Evolutionary conservation across 768 basidiomycete genomes (phyloP), one percentile per base, ranked within the genome.

Genomic region (Calvatia gigantea): DNA sequence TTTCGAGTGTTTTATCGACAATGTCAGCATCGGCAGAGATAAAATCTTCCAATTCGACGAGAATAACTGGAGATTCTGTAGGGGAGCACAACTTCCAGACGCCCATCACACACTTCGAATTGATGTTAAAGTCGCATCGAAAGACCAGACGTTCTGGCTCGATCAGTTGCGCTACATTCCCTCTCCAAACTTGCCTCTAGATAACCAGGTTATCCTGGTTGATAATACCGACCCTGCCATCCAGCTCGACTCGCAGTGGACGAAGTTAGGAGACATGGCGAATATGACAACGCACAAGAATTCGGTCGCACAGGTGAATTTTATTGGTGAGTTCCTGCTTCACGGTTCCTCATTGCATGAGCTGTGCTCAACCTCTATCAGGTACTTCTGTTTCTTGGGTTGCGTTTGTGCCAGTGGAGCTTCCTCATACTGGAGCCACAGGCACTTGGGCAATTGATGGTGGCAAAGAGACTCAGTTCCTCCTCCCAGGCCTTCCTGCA

Each of bases 151-250:
- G 4, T 71, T 71, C 48, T 69, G 61, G 64, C 54, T 69, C 21
- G 70, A 71, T 29, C n/a, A 56, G 14, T 61, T 71, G 19, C 52
- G 62, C 9, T 69, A 69, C 28, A 49, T 62, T 29, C 70, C 68
- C 5, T 65, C 63, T 9, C 46, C 63, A 4, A 58, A 51, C n/a
- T 47, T 60, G 3, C 27, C 58, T 6, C 38, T 64, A 23, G 62
- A 62, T 25, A 54, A 57, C 8, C 57, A 57, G 7, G 55, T 60
- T 2, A 51, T 68, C 15, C 23, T 62, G 9, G 39, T 68, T 4
- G 64, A 65, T 12, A 58, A 55, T 33, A 27, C 21, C 6, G 68
- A 69, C 51, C 60, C 65, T 2, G 54, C 38, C 7, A 46, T 71
- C 6, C 49, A 57, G 7, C 65, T 56, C 51, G 61, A 64, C 12